Base-by-base conservation (phyloP, 305 asterid genomes). In the Fraxinus paxiana region DNA sequence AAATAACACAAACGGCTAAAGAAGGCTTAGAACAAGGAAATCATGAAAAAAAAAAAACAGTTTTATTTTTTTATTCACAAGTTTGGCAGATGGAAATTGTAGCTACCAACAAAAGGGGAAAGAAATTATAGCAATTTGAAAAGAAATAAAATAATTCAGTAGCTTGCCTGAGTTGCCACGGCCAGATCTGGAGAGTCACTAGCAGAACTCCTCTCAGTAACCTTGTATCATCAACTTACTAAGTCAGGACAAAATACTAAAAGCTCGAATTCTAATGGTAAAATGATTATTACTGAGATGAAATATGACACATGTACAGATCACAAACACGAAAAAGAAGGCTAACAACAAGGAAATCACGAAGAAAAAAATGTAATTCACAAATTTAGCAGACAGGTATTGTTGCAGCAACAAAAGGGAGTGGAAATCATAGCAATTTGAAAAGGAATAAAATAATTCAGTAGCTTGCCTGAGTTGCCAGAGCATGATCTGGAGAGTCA, bases 141-240 rank as follows among this genome's bases (percentile, higher is more conserved):
- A 69, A 69, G 22, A 35, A 69, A 31, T 69, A 69, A 30, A 54
- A 46, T 76, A 15, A 82, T n/a, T 41, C 43, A 71, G 74, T 15
- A 34, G 34, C 63, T 48, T 72, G 79, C 84, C 84, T 77, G 75
- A 77, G 84, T 70, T 17, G 61, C 48, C 67, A 48, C 78, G 51
- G 37, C 78, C 73, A 22, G 67, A 56, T 77, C 82, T 22, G 51
- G 78, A 70, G 69, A 67, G 43, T 69, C 38, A 24, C 69, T 51
- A 54, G 82, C 38, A 61, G 74, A 77, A 77, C 78, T 82, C 67
- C 65, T 56, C 48, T 78, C 76, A 1, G 63, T 37, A 69, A 35
- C 82, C 82, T 79, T 77, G 69, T 28, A 69, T 69, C 41, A 69
- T 69, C 43, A 69, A 69, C 37, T 28, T 15, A 69, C 22, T 4